Evolutionary conservation across 495 filamentous ascomycete species (phyloP).

Genomic region (Ramalina intermedia): DNA sequence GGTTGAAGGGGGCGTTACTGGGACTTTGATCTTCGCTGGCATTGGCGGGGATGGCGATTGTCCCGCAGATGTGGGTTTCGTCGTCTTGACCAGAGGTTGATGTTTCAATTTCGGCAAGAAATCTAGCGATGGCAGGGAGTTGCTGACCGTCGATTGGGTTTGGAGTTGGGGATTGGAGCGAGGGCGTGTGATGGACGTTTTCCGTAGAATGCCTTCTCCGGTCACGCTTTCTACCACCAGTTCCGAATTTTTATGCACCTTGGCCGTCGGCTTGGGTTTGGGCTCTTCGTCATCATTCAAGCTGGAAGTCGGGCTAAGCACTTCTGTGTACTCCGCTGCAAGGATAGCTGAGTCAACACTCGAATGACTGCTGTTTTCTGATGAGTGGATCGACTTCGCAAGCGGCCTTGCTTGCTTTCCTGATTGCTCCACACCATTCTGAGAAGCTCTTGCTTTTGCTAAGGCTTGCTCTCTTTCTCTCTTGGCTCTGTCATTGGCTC

Average conservation of each 20-base stretch:
- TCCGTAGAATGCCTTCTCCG: slow-evolving; percentile 10
- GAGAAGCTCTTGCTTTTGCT: background rate
- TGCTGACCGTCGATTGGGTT: slow-evolving; percentile 4
- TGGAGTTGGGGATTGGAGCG: slow-evolving; percentile 17
- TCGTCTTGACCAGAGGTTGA: slow-evolving; percentile 13
- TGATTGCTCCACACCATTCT: background rate
- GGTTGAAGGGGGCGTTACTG: slow-evolving; percentile 6
- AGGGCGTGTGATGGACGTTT: slow-evolving; percentile 16
- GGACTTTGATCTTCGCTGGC: slow-evolving; percentile 1
- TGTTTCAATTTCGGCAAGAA: slow-evolving; percentile 18
- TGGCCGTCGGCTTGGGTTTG: background rate
- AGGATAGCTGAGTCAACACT: background rate
- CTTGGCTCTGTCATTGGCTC: background rate
- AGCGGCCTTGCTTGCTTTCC: background rate
- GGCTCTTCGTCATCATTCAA: background rate
- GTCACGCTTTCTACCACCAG: slow-evolving; percentile 9
- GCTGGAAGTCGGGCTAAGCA: background rate
- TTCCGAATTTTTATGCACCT: slow-evolving; percentile 3
- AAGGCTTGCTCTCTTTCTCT: background rate
- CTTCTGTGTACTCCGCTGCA: background rate
- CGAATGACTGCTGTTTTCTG: background rate
- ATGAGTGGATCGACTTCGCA: background rate
- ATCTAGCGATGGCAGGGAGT: slow-evolving; percentile 11
- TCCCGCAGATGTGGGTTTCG: slow-evolving; percentile 2
- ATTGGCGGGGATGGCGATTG: background rate